A percentile compares a stretch with the other conserved stretches of the same genome.
Conservation (phyloP, 1,284 basidiomycete genomes). For the Cryptococcus sp. region DNA sequence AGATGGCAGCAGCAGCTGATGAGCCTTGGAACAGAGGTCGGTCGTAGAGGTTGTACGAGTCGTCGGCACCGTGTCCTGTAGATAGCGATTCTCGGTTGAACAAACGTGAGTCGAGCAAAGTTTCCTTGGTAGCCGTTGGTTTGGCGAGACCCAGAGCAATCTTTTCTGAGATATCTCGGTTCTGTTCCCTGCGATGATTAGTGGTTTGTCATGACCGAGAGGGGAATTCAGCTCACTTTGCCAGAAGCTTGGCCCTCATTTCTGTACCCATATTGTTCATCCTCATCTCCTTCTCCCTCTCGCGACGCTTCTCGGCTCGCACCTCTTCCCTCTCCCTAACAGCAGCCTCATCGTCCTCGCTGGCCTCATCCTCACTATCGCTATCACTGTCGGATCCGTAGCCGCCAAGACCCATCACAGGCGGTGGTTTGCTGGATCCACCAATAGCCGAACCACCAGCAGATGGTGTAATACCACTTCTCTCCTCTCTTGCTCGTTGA, state of each 20-base stretch:
- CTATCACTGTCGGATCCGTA: constrained; percentile 69
- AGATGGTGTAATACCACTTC: constrained; percentile 63
- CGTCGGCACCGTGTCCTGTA: constrained; percentile 80
- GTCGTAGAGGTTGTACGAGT: constrained; percentile 91
- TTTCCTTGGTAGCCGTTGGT: constrained; percentile 89
- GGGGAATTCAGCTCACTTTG: constrained; percentile 52
- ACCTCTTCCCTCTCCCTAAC: constrained; percentile 82
- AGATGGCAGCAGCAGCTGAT: constrained; percentile 93
- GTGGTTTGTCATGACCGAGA: background rate
- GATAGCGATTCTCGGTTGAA: constrained; percentile 93
- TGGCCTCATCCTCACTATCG: constrained; percentile 51
- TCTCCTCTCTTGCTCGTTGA: constrained; percentile 91
- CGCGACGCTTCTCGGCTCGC: constrained; percentile 83
- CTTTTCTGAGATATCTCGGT: constrained; percentile 99
- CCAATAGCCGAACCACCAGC: constrained; percentile 50
- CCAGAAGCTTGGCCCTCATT: constrained; percentile 89
- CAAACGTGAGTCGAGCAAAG: constrained; percentile 91
- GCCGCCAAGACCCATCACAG: constrained; percentile 64
- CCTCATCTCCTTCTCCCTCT: constrained; percentile 93
- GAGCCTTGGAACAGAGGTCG: constrained; percentile 93
- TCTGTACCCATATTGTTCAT: constrained; percentile 99
- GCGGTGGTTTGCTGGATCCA: constrained; percentile 12
- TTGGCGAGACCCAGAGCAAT: constrained; percentile 96
- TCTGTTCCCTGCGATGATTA: constrained; percentile 62
- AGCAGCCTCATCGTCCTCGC: constrained; percentile 75